phyloP scores from a whole-genome alignment of 2,329 filamentous ascomycete genomes.

The Arthrobotrys musiformis region DNA sequence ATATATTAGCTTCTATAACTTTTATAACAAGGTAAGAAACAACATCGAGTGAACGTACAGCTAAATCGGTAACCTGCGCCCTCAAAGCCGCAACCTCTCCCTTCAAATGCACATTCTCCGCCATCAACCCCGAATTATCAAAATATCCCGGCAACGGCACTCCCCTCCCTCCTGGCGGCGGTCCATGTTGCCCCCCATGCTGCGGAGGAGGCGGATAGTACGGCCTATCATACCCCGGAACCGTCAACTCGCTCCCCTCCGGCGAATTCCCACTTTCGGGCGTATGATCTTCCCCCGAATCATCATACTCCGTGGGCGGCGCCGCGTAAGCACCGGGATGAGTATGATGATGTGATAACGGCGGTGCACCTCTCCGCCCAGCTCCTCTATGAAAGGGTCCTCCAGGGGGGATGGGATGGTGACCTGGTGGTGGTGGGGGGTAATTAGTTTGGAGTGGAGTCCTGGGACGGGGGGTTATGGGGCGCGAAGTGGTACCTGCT shows the following conservation, averaged over 20 bases:
- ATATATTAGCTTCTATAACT: neutral
- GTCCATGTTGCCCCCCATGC: neutral
- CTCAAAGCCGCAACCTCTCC: conserved; percentile 18
- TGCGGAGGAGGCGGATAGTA: conserved; percentile 15
- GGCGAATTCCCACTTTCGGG: conserved; percentile 51
- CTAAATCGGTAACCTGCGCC: conserved; percentile 31
- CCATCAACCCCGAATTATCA: conserved; percentile 17
- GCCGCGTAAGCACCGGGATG: conserved; percentile 46
- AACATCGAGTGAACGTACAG: neutral
- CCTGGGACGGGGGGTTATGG: neutral
- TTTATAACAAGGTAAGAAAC: too few species aligned
- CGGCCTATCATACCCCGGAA: too few species aligned
- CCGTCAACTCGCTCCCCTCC: conserved; percentile 43
- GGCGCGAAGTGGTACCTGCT: conserved; percentile 25
- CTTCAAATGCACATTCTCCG: conserved; percentile 39
- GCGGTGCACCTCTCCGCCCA: conserved; percentile 16
- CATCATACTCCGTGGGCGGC: conserved; percentile 48
- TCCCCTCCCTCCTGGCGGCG: conserved; percentile 8
- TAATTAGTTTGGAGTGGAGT: conserved; percentile 16
- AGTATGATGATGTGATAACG: conserved; percentile 43
- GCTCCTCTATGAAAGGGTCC: conserved; percentile 26
- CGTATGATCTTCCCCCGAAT: conserved; percentile 48
- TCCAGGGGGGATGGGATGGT: conserved; percentile 30
- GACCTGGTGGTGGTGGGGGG: conserved; percentile 16
- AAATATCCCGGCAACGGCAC: conserved; percentile 6